phyloP scores from a whole-genome alignment of 106 monocot species.

The Alisma plantagoaquatica region DNA sequence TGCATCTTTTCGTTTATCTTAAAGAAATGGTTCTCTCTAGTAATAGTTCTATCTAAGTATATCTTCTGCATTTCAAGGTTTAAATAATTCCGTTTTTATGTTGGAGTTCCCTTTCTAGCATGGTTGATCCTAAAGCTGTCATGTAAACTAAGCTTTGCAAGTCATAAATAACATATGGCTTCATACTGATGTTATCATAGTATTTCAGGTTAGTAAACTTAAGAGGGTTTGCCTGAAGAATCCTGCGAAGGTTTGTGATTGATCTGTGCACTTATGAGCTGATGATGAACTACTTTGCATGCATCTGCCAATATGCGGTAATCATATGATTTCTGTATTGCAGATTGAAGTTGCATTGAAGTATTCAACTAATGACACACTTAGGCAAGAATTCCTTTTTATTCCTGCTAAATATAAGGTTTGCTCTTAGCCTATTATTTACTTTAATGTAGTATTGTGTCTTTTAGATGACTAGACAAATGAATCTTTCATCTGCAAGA shows the following conservation, averaged over 20 bases:
- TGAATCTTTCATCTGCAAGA: too few relatives aligned
- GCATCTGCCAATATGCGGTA: not conserved
- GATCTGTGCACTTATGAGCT: not conserved
- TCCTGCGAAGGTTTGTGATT: slow-evolving; percentile 76
- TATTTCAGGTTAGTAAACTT: slow-evolving; percentile 88
- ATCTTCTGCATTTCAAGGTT: too few relatives aligned
- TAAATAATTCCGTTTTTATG: too few relatives aligned
- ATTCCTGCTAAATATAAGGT: slow-evolving; percentile 92
- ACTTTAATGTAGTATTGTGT: not conserved
- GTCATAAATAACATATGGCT: too few relatives aligned
- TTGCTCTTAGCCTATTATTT: not conserved
- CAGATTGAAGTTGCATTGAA: slow-evolving; percentile 87
- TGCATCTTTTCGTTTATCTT: too few relatives aligned
- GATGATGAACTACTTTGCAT: not conserved
- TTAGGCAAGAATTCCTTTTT: slow-evolving; percentile 65
- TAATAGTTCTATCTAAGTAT: too few relatives aligned
- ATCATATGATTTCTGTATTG: slow-evolving; percentile 2
- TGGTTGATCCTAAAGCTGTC: too few relatives aligned
- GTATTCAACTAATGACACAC: slow-evolving; percentile 91
- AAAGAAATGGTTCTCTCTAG: too few relatives aligned
- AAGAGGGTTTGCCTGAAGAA: slow-evolving; percentile 90
- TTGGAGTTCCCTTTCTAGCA: too few relatives aligned
- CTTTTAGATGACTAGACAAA: not conserved
- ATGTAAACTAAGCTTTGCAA: too few relatives aligned
- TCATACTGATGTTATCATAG: too few relatives aligned